Evolutionary conservation across 495 filamentous ascomycete genomes (phyloP).

Genomic region (Daldinia grandis): DNA sequence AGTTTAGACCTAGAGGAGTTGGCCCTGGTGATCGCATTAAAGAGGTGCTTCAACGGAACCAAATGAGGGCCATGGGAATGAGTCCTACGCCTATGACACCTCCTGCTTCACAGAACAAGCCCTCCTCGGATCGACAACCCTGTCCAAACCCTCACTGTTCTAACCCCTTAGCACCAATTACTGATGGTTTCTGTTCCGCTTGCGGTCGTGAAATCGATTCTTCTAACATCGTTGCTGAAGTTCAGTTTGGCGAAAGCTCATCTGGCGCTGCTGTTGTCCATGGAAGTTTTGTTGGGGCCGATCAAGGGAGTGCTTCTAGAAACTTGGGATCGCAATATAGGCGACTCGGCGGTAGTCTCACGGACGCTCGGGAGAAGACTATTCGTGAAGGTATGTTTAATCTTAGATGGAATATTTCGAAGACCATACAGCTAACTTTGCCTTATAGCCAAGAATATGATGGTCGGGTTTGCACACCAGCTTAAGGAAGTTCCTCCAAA

Average conservation of each 20-base stretch:
- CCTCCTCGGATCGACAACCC: constrained; percentile 30
- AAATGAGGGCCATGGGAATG: constrained; percentile 41
- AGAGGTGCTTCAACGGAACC: constrained; percentile 41
- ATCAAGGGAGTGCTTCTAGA: constrained; percentile 65
- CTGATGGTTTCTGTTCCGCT: constrained; percentile 72
- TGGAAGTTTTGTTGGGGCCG: constrained; percentile 84
- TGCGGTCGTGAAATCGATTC: constrained; percentile 86
- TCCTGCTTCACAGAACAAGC: constrained; percentile 15
- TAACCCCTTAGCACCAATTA: constrained; percentile 48
- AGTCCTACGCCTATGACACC: constrained; percentile 30
- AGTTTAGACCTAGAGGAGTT: constrained; percentile 39
- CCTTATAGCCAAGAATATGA: constrained; percentile 46
- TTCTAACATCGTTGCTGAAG: constrained; percentile 87
- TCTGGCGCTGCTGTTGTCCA: constrained; percentile 90
- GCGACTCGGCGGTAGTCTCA: constrained; percentile 52
- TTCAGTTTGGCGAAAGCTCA: constrained; percentile 85
- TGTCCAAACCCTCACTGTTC: constrained; percentile 46
- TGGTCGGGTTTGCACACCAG: constrained; percentile 56
- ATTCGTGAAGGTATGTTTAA: constrained; percentile 66
- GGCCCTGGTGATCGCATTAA: constrained; percentile 40
- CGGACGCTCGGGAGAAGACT: constrained; percentile 70
- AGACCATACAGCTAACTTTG: constrained; percentile 12
- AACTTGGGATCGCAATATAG: constrained; percentile 59
- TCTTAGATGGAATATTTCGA: background rate
- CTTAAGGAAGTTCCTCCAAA: constrained; percentile 63